Base-by-base conservation (phyloP, 129 eudicot genomes). In the Pseudognaphalium luteoalbum region DNA sequence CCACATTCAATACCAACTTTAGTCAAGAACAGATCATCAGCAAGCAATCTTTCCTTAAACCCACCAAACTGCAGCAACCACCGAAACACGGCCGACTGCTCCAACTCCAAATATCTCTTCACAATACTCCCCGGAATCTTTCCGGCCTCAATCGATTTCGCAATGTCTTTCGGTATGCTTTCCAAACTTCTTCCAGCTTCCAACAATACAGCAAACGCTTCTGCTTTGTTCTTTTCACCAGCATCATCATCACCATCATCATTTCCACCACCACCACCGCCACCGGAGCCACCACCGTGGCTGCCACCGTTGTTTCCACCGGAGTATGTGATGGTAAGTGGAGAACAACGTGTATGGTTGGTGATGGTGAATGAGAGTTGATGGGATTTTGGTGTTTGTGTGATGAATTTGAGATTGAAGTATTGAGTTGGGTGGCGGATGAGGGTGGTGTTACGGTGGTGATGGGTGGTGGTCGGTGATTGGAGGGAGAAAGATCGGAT, bases 1-100 rank as follows among this genome's bases (percentile, higher is more conserved):
- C 96, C 96, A 75, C 96, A 90, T 57, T 90, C 96, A 11, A 90
- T 90, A 28, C 71, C 96, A 80, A 90, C 87, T 78, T 90, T 90
- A 41, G 92, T 86, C 86, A 90, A 77, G 80, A 90, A 90, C 35
- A 90, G 90, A 87, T 90, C 90, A 84, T 90, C 96, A 30, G 96
- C 96, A 22, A 90, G 90, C 84, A 87, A 84, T 33, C 96, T 66
- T 47, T 90, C 92, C 81, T 82, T 90, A 63, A 90, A 87, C 67
- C 92, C 92, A 41, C 92, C 85, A 70, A 90, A 90, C 15, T 78
- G 81, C 59, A 90, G 86, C 87, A 90, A 35, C 96, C 96, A 90
- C 1, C 85, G 75, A 50, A 87, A 65, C 69, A 87, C 68, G 5
- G 76, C 83, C 14, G 92, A 85, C 75, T 90, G 80, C 78, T 90